Base-by-base conservation (phyloP, 2,329 filamentous ascomycete species). In the Podosphaera leucotricha region DNA sequence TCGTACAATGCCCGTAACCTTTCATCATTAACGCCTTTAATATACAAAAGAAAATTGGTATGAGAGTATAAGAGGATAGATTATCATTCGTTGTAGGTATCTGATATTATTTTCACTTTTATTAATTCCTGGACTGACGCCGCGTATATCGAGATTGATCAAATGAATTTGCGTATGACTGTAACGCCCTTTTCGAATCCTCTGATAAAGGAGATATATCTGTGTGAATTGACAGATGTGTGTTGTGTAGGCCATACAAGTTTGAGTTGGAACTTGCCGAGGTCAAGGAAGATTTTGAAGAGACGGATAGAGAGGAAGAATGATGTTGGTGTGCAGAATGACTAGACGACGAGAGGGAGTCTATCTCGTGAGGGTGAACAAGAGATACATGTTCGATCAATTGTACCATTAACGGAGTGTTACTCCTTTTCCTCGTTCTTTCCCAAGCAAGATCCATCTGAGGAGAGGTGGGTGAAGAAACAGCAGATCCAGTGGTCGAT, bases 101-200 rank as follows among this genome's bases (percentile, higher is more conserved):
- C 3, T 33, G 15, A 3, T 33, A 11, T 33, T 13, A 3, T n/a
- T 33, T 33, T 33, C 13, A 19, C n/a, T n/a, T 13, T 11, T 13
- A 46, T 48, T 49, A 56, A 30, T 56, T 49, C 22, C 51, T 52
- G n/a, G 55, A 59, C 50, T 56, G 55, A 35, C 57, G 50, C 43
- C 56, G 48, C 15, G 49, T 52, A 42, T 58, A 55, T 45, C 57
- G 56, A 46, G 56, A 59, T 45, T 85, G 80, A 61, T 94, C 86
- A 59, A 94, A 93, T 2, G 80, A 84, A 57, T 79, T 81, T 52
- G 82, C 81, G 61, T 94, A 94, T 52, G 80, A 78, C 57, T 78
- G 75, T 30, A 94, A 71, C 59, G 92, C 84, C 60, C 73, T 76
- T 54, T 75, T 75, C 22, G 81, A 77, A 60, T 80, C 79, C 50